Evolutionary conservation across 164 flowering plant species (phyloP), one percentile per base, ranked within the genome.

Genomic region (Tetrastigma voinierianum): DNA sequence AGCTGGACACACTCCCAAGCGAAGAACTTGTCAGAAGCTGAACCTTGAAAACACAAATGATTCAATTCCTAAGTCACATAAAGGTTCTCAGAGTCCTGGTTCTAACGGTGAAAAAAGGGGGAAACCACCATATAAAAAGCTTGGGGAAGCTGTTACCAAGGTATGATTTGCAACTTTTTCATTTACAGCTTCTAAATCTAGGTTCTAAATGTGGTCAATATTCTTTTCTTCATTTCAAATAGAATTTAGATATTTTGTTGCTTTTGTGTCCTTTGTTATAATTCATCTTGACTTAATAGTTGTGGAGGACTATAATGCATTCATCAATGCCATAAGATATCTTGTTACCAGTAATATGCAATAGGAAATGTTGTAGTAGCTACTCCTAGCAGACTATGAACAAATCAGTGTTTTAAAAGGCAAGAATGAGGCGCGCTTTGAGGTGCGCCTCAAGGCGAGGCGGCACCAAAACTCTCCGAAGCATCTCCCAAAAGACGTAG

Each of bases 141-240:
- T 81, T 71, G 87, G 89, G 64, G 81, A 81, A 67, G 76, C 70
- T 70, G 84, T 69, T 60, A 80, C 73, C 51, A 76, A 86, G 98
- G 98, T 93, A 89, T 57, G 59, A 59, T 18, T 47, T 18, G 25
- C 32, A 53, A 43, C 9, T 10, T 46, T 62, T 47, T 18, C 44
- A 40, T 23, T 14, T 57, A 19, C 14, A 44, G 46, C n/a, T 47
- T 25, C 11, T 13, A 9, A 58, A 32, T 20, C 25, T 17, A 21
- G 10, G n/a, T n/a, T n/a, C 21, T 47, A 24, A 18, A 45, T 61
- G 13, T n/a, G 49, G 49, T 55, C 10, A 10, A 11, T 18, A 19
- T 55, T 9, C 17, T 53, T 11, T 19, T n/a, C 14, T 43, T 51
- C 12, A 8, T 51, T 67, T 18, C 40, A 25, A 25, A 5, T 19